Evolutionary conservation across 164 flowering plant species (phyloP).

Genomic region (Platanus orientalis): DNA sequence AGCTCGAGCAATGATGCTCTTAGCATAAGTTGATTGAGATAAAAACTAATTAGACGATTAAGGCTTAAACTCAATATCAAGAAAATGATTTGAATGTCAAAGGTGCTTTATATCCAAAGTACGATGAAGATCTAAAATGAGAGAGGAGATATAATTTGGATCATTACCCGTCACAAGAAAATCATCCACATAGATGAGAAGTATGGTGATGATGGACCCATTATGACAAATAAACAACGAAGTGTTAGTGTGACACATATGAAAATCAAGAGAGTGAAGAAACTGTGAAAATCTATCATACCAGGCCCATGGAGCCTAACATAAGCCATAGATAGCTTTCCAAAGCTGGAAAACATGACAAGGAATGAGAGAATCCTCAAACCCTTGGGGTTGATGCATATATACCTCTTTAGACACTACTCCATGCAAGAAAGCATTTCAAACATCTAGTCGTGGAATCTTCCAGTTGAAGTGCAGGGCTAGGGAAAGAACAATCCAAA

Average conservation of each 20-base stretch:
- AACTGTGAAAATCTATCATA: background rate
- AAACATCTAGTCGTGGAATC: too few species aligned
- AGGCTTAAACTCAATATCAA: too few species aligned
- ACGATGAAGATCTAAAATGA: too few species aligned
- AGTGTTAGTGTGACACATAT: background rate
- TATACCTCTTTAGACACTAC: too few species aligned
- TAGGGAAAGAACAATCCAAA: too few species aligned
- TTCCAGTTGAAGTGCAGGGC: too few species aligned
- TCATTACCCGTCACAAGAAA: background rate
- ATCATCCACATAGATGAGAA: background rate
- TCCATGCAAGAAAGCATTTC: too few species aligned
- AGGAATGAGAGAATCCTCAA: background rate
- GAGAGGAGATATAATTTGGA: background rate
- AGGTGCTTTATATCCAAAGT: too few species aligned
- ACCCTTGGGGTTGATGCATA: background rate
- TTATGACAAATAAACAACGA: background rate
- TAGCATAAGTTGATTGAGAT: too few species aligned
- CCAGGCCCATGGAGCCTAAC: slow-evolving; percentile 5
- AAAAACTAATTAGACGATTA: too few species aligned
- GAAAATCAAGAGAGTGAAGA: background rate
- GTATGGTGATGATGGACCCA: background rate
- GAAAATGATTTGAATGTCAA: too few species aligned
- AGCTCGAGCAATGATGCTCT: too few species aligned
- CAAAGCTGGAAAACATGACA: background rate
- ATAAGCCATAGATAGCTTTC: slow-evolving; percentile 1